A percentile compares a stretch with the other conserved stretches of the same genome.
phyloP scores from a whole-genome alignment of 345 rosid species.

The Hibiscus mutabilis region DNA sequence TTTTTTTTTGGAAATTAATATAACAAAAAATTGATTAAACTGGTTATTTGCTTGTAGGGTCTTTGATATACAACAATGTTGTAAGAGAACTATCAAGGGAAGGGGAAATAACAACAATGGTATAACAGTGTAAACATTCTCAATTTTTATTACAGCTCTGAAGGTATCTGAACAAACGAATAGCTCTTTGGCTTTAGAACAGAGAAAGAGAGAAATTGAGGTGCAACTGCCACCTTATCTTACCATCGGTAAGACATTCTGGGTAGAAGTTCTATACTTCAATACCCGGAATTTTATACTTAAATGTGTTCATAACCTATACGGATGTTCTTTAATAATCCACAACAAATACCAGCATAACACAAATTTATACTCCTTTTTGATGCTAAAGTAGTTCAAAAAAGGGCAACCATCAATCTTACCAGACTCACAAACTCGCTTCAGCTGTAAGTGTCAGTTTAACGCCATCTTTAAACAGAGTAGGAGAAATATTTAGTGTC shows the following conservation, averaged over 20 bases:
- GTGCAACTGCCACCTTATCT: not conserved
- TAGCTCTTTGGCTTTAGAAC: not conserved
- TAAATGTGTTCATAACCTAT: not conserved
- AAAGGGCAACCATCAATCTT: not conserved
- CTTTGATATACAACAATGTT: no score
- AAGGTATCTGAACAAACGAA: conserved; percentile 3
- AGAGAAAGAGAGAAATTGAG: not conserved
- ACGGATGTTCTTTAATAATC: not conserved
- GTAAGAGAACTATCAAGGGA: no score
- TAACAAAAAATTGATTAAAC: no score
- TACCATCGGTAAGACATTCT: not conserved
- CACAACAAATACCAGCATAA: conserved; percentile 1
- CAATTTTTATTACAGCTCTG: not conserved
- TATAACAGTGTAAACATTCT: not conserved
- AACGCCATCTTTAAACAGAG: conserved; percentile 59
- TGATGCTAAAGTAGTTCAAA: not conserved
- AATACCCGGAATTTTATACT: not conserved
- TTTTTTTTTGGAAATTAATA: no score
- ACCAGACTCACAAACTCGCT: conserved; percentile 7
- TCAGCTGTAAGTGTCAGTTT: conserved; percentile 48
- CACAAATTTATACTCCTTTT: not conserved
- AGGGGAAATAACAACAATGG: no score
- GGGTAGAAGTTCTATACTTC: not conserved
- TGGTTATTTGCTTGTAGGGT: no score
- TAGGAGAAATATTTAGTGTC: conserved; percentile 41